Conservation (phyloP, 345 rosid species). For the Aegle marmelos region DNA sequence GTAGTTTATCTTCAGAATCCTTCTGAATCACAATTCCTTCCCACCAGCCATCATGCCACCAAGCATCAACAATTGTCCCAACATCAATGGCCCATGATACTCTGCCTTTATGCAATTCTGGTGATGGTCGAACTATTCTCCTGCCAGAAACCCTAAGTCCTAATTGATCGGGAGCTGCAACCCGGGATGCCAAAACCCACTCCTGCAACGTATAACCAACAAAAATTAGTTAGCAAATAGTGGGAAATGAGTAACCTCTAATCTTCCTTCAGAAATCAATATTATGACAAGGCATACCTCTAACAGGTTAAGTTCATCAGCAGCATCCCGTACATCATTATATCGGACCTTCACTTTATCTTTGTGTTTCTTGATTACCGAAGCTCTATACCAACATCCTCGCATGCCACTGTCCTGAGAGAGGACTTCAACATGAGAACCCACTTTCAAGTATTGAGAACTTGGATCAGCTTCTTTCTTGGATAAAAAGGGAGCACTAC, state of each 20-base stretch:
- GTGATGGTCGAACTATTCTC: slow-evolving; percentile 49
- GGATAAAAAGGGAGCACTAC: slow-evolving; percentile 16
- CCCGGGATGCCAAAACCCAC: slow-evolving; percentile 61
- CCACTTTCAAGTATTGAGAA: slow-evolving; percentile 37
- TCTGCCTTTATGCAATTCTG: slow-evolving; percentile 14
- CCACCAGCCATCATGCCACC: slow-evolving; percentile 90
- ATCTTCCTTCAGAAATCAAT: neutral
- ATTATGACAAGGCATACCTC: slow-evolving; percentile 38
- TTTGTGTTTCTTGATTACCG: slow-evolving; percentile 54
- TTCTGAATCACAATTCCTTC: slow-evolving; percentile 69
- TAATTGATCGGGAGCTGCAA: slow-evolving; percentile 50
- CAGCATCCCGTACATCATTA: slow-evolving; percentile 63
- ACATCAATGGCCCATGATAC: slow-evolving; percentile 26
- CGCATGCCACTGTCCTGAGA: slow-evolving; percentile 82
- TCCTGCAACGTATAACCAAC: slow-evolving; percentile 42
- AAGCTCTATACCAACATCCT: slow-evolving; percentile 85
- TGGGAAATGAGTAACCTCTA: neutral
- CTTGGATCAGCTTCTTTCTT: slow-evolving; percentile 14
- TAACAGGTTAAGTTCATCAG: slow-evolving; percentile 57
- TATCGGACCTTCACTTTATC: slow-evolving; percentile 80
- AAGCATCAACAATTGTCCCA: slow-evolving; percentile 77
- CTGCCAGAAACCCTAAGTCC: slow-evolving; percentile 55
- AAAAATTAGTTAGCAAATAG: neutral
- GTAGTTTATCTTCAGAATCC: slow-evolving; percentile 47
- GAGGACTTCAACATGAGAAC: slow-evolving; percentile 68